phyloP scores from a whole-genome alignment of 176 grass and related monocot species.

The Carex pumila region DNA sequence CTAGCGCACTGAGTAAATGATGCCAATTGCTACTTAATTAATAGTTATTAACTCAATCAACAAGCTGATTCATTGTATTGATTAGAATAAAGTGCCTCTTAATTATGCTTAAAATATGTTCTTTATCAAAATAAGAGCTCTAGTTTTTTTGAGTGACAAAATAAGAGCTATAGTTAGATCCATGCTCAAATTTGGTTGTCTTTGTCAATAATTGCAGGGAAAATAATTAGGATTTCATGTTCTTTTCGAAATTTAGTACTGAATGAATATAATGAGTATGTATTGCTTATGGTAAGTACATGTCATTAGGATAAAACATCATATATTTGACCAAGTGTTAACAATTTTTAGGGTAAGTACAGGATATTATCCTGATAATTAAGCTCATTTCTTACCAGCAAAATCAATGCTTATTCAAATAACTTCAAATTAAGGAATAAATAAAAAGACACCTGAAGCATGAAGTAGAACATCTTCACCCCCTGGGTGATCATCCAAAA shows the following conservation, averaged over 20 bases:
- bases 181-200: not conserved
- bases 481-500: slow-evolving; percentile 66
- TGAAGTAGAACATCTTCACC: slow-evolving; percentile 72
- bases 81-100: not conserved
- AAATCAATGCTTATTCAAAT: not conserved
- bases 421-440: not conserved
- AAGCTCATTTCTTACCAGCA: not conserved
- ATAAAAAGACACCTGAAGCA: slow-evolving; percentile 39
- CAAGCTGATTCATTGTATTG: not conserved
- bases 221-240: not conserved
- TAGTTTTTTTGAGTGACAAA: not conserved
- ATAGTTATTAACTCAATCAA: not conserved
- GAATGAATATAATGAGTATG: not conserved
- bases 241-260: not conserved
- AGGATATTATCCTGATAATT: not conserved
- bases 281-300: not conserved
- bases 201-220: not conserved
- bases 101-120: not conserved
- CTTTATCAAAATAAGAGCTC: not conserved
- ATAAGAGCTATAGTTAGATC: not conserved
- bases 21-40: not conserved
- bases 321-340: too few species aligned
- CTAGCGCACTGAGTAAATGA: not conserved
- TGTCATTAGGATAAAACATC: not conserved
- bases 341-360: too few species aligned